Base-by-base conservation (phyloP, 1,284 basidiomycete species). In the Ganoderma multipileum region DNA sequence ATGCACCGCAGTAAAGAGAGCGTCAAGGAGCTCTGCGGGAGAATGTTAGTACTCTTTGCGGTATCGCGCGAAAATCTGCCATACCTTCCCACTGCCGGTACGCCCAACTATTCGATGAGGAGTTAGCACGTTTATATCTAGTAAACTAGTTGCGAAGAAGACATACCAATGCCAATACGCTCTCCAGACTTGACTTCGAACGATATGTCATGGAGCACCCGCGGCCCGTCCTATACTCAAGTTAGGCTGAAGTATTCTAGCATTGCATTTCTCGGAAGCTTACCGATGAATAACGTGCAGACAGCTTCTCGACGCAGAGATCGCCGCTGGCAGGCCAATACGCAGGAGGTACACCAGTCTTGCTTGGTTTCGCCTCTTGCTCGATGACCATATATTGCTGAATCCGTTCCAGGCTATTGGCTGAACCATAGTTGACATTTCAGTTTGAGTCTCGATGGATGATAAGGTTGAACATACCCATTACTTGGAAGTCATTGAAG, bases 281-380 rank as follows among this genome's bases (percentile, higher is more conserved):
- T 64, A 52, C 68, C 20, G 65, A 64, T 1, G 88, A 86, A 73
- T 91, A 92, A 33, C 84, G 83, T 23, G 89, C 89, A 8, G 84
- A 86, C 16, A 91, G 79, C 38, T 84, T 84, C 72, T 93, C 87
- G 0, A 93, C 89, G 2, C 81, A 78, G 33, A 95, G 80, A 38
- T 87, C 83, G 6, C 93, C 93, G 39, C 89, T 91, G 0, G 90
- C 85, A 0, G 93, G 94, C 93, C 94, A 95, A 68, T 91, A 89
- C 0, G 93, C 93, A 5, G 93, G 91, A 26, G 93, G 92, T 3
- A 77, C 57, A 14, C 89, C 88, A 12, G 78, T 73, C 23, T 79
- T 75, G 0, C 83, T 83, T 0, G 85, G 76, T 61, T 83, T 81
- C 2, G 86, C 85, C 74, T 95, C 93, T 76, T 93, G 91, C 64